These are phyloP conservation scores for Stachybotrys chartarum DNA, from an alignment of 2,329 filamentous ascomycete species.

Conservation along the genomic window DNA sequence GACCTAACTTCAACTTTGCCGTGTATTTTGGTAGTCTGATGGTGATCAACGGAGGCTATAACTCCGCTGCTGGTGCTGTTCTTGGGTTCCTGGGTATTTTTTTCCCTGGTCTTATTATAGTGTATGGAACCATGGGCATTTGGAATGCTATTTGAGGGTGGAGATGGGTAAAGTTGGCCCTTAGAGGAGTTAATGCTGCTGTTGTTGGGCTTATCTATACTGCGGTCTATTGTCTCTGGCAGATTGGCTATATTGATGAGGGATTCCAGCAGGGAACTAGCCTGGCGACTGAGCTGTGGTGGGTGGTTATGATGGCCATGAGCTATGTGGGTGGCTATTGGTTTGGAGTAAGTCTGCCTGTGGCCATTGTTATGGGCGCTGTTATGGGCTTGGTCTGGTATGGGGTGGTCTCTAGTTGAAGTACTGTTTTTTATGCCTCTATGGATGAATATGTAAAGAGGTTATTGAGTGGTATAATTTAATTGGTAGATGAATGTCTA, in stretches of 20 bases:
- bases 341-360: constrained; percentile 21
- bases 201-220: constrained; percentile 55
- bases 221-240: constrained; percentile 53
- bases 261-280: constrained; percentile 37
- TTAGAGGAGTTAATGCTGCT: constrained; percentile 50
- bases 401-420: constrained; percentile 35
- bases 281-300: constrained; percentile 51
- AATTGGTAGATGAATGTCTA: too few relatives aligned
- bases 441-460: too few relatives aligned
- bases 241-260: constrained; percentile 50
- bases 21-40: constrained; percentile 47
- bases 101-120: constrained; percentile 34
- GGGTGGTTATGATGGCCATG: constrained; percentile 47
- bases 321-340: constrained; percentile 24
- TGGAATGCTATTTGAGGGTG: constrained; percentile 42
- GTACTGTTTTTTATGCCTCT: too few relatives aligned
- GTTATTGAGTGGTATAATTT: too few relatives aligned
- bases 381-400: constrained; percentile 25
- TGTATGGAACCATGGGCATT: constrained; percentile 40
- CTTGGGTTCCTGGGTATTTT: constrained; percentile 45
- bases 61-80: constrained; percentile 33
- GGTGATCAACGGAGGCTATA: constrained; percentile 25
- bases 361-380: constrained; percentile 24
- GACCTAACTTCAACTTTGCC: constrained; percentile 40
- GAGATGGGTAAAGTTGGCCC: constrained; percentile 34